These are phyloP conservation scores for Astrocystis sublimbata DNA, from an alignment of 495 filamentous ascomycete species.

Conservation along the genomic window DNA sequence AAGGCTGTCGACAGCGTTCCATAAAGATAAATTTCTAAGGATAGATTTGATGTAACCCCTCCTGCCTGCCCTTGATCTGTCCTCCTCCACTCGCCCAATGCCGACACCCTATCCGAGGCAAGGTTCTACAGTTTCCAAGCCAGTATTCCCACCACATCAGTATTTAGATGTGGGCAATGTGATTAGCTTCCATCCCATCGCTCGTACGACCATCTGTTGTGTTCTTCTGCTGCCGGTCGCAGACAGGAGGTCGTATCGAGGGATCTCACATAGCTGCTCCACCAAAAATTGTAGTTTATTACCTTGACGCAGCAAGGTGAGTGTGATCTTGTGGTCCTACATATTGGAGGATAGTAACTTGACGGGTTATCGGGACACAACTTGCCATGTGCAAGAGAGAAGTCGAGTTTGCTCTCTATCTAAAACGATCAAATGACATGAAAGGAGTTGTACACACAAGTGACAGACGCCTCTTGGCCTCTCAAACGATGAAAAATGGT, in stretches of 20 bases:
- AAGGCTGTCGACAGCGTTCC: conserved; percentile 12
- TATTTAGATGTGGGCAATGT: conserved; percentile 3
- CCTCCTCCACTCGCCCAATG: not conserved
- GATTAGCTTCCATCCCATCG: conserved; percentile 6
- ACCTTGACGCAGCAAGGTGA: not conserved
- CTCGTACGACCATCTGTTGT: not conserved
- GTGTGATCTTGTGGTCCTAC: not conserved
- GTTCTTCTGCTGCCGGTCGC: not conserved
- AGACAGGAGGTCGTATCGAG: not conserved
- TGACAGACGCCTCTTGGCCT: too few species aligned
- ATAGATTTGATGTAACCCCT: conserved; percentile 2
- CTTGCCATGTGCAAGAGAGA: not conserved
- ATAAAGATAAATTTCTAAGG: not conserved
- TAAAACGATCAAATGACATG: not conserved
- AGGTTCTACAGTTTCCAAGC: not conserved
- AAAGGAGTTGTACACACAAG: too few species aligned
- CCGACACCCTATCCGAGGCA: not conserved
- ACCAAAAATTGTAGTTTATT: not conserved
- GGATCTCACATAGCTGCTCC: not conserved
- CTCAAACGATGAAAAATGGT: not conserved
- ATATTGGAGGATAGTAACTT: not conserved
- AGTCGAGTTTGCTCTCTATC: not conserved
- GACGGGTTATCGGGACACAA: too few species aligned
- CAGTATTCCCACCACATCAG: not conserved
- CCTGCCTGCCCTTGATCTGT: not conserved